Percentiles rank a stretch among this genome's conserved stretches.
Conservation (phyloP, 352 stramenopile species). For the Phytophthora rubi region DNA sequence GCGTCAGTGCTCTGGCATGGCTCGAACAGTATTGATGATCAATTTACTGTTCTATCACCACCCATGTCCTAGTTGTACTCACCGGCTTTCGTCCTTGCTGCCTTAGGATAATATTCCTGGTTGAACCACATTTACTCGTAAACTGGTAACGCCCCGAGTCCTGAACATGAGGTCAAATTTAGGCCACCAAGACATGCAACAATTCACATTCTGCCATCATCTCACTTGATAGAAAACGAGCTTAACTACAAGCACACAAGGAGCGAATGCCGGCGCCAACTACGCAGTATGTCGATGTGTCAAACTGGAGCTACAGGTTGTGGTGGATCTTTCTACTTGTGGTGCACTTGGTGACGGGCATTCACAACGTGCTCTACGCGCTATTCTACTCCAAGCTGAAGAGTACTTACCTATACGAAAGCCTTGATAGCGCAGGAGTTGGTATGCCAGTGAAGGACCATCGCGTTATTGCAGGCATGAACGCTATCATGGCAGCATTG, state of each 20-base stretch:
- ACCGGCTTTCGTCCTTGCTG: no score
- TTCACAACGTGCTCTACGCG: neutral
- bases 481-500: neutral
- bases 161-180: no score
- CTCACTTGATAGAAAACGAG: neutral
- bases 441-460: neutral
- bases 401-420: neutral
- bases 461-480: neutral
- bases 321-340: neutral
- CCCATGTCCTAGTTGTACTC: no score
- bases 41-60: no score
- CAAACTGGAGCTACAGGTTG: neutral
- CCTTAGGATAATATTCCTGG: no score
- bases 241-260: neutral
- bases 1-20: conserved; percentile 13
- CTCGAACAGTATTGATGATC: no score
- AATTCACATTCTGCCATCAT: neutral
- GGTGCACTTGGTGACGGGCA: neutral
- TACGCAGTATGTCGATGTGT: neutral
- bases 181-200: no score
- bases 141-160: no score
- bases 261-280: neutral
- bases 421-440: neutral
- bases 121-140: no score
- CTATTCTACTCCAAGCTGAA: neutral